Base-by-base conservation (phyloP, 2,329 filamentous ascomycete species). In the Penicillium sclerotiorum region DNA sequence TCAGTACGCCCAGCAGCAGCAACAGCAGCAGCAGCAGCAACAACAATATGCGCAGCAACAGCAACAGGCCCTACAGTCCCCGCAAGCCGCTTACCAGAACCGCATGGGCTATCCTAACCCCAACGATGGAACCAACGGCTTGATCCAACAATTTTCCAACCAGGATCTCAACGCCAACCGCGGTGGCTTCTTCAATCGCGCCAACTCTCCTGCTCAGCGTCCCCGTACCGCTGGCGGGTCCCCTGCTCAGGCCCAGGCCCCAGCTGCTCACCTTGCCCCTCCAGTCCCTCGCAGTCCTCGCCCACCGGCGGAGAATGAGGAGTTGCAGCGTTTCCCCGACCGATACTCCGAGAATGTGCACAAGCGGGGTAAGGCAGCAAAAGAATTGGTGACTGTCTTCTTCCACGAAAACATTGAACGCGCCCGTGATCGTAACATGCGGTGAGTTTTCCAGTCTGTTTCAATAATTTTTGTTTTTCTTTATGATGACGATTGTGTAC, bases 331-430 rank as follows among this genome's bases (percentile, higher is more conserved):
- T 58, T 88, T 89, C 40, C 88, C 91, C 1, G 90, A 95, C 67
- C 85, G 90, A 61, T 95, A 93, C 73, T 90, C 91, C 3, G 90
- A 95, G 66, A 89, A 89, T 66, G 88, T 95, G 32, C 85, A 88
- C 49, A 91, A 94, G 67, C 77, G 83, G 63, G 81, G 83, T 23
- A 85, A 84, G 66, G 80, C 84, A 46, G 82, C 84, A 39, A 84
- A 85, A 64, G 80, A 84, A 60, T 71, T 86, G 58, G 83, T 87
- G 56, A 83, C 83, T 65, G 81, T 84, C 62, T 97, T 97, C 78
- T 99, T 97, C 84, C 95, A 95, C 75, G 93, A 99, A 74, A 97
- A 93, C 70, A 95, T 99, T 48, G 93, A 96, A 79, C 85, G 94
- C 63, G 94, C 94, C 44, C 84, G 93, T 61, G 94, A 97, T 75